Evolutionary conservation across 2,329 filamentous ascomycete species (phyloP), one percentile per base, ranked within the genome.

Genomic region (Phoma sp.): DNA sequence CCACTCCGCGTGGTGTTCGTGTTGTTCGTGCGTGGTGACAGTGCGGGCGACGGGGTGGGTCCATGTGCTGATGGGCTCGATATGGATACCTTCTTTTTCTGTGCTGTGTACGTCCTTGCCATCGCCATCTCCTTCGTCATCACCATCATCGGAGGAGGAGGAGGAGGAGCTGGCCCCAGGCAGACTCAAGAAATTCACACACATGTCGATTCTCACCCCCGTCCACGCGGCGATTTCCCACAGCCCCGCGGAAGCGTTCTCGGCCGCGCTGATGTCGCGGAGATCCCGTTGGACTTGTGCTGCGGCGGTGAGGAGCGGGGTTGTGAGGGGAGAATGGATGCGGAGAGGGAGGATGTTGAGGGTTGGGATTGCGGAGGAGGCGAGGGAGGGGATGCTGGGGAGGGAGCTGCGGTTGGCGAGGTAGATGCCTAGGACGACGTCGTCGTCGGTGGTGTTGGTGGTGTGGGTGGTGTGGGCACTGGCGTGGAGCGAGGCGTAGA

Each of bases 151-250:
- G 18, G 74, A 39, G 64, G 73, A 47, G 70, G 76, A 38, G 71
- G 74, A 52, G 70, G 41, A 44, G 44, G 44, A 27, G 36, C 35
- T 2, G 70, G 18, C 18, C 18, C 18, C 18, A 1, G 82, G 82
- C 4, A 86, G 71, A 46, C 80, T 85, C 14, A 96, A 73, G 60
- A 96, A 95, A 70, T 97, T 97, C 64, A 96, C 86, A 75, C 90
- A 93, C 0, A 83, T 86, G 62, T 89, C 83, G 1, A 96, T 73
- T 48, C 74, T 78, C 2, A 91, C 75, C 0, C 88, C 89, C 0
- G 90, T 93, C 91, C 91, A 96, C 13, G 80, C 73, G 18, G 80
- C 74, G 33, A 96, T 87, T 70, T 96, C 87, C 76, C 84, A 85
- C 1, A 96, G 76, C 1, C 85, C 85, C 0, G 85, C 86, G 1